These are phyloP conservation scores for Oenanthe javanica DNA, from an alignment of 140 eudicot species.

Conservation along the genomic window DNA sequence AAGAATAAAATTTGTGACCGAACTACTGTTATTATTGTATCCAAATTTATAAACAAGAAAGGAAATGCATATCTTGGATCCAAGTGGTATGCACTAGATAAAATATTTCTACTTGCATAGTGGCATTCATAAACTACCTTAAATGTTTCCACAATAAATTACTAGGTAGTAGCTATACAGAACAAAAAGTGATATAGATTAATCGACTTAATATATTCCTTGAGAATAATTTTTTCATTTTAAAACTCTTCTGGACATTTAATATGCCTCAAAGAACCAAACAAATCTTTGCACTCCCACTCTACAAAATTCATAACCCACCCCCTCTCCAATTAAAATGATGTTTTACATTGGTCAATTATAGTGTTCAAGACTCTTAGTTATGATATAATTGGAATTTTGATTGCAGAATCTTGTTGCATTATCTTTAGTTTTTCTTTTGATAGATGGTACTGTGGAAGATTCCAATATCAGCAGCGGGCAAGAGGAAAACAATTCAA, in stretches of 20 bases:
- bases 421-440: not conserved
- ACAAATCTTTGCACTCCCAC: not conserved
- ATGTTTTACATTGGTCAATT: not conserved
- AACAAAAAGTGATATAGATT: not conserved
- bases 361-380: not conserved
- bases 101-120: not conserved
- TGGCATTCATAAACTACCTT: not conserved
- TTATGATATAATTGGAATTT: not conserved
- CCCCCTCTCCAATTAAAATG: not conserved
- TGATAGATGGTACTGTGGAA: constrained; percentile 41
- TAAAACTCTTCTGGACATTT: not conserved
- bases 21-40: not conserved
- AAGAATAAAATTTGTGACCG: not conserved
- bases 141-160: not conserved
- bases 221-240: not conserved
- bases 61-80: constrained; percentile 1
- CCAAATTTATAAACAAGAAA: not conserved
- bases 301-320: not conserved
- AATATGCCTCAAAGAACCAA: not conserved
- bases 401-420: constrained; percentile 3
- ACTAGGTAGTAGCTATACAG: not conserved
- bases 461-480: constrained; percentile 34
- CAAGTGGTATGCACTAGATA: not conserved
- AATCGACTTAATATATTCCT: not conserved
- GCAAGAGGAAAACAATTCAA: constrained; percentile 39